Evolutionary conservation across 2,329 filamentous ascomycete genomes (phyloP).

Genomic region (Clonostachys solani): DNA sequence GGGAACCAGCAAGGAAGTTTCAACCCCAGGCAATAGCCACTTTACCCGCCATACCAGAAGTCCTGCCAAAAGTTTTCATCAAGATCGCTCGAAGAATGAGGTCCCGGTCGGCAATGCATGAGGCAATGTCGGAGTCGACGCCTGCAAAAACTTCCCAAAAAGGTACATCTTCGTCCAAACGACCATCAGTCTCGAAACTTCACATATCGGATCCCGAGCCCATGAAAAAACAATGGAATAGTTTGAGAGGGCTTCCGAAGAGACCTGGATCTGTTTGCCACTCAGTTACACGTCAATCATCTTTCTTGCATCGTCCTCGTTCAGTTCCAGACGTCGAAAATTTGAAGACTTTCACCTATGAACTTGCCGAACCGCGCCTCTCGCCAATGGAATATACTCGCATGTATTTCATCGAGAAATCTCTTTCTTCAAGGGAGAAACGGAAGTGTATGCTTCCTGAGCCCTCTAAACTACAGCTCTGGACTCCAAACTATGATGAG

Average conservation of each 20-base stretch:
- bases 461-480: conserved; percentile 22
- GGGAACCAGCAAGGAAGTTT: not conserved
- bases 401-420: conserved; percentile 25
- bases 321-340: not conserved
- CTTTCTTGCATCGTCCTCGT: too few relatives aligned
- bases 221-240: too few relatives aligned
- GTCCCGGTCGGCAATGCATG: conserved; percentile 10
- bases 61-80: conserved; percentile 12
- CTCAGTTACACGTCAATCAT: too few relatives aligned
- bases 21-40: conserved; percentile 10
- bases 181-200: too few relatives aligned
- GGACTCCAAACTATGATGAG: conserved; percentile 26
- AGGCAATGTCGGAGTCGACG: not conserved
- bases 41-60: conserved; percentile 24
- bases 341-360: not conserved
- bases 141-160: too few relatives aligned
- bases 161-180: too few relatives aligned
- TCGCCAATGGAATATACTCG: conserved; percentile 35
- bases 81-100: conserved; percentile 19
- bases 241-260: too few relatives aligned
- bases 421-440: conserved; percentile 15
- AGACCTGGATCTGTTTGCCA: too few relatives aligned
- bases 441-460: conserved; percentile 18
- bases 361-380: conserved; percentile 19
- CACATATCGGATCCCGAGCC: too few relatives aligned